These are phyloP conservation scores for Argentina anserina DNA, from an alignment of 306 rosid species.

Conservation along the genomic window DNA sequence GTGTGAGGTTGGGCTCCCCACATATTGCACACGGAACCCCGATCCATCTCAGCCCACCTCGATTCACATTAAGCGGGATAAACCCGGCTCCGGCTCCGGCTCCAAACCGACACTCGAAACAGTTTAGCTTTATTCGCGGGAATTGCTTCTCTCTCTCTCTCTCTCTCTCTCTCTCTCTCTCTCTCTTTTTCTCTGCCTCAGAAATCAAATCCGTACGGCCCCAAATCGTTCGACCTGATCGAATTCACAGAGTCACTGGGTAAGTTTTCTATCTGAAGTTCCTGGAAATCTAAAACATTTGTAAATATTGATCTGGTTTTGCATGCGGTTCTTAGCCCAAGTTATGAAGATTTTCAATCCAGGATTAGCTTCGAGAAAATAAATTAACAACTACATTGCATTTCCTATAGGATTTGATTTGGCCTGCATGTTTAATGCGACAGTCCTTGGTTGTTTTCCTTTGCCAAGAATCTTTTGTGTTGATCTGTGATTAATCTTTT, in stretches of 20 bases:
- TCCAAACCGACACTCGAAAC: slow-evolving; percentile 1
- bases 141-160: neutral
- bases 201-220: neutral
- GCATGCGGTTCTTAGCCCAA: neutral
- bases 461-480: neutral
- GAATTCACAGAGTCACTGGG: neutral
- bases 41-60: neutral
- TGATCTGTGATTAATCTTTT: neutral
- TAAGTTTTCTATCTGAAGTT: neutral
- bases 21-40: neutral
- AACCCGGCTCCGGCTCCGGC: neutral
- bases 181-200: neutral
- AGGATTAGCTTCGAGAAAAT: neutral
- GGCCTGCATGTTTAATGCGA: neutral
- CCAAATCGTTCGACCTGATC: neutral
- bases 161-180: neutral
- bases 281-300: neutral
- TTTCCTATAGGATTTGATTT: neutral
- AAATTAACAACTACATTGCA: neutral
- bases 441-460: neutral
- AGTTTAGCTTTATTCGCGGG: neutral
- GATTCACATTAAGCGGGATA: neutral
- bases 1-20: too few species aligned
- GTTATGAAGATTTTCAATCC: neutral
- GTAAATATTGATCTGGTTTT: neutral